Percentiles rank a stretch among this genome's conserved stretches.
Evolutionary conservation across 495 filamentous ascomycete genomes (phyloP).

Genomic region (Poronia punctata): DNA sequence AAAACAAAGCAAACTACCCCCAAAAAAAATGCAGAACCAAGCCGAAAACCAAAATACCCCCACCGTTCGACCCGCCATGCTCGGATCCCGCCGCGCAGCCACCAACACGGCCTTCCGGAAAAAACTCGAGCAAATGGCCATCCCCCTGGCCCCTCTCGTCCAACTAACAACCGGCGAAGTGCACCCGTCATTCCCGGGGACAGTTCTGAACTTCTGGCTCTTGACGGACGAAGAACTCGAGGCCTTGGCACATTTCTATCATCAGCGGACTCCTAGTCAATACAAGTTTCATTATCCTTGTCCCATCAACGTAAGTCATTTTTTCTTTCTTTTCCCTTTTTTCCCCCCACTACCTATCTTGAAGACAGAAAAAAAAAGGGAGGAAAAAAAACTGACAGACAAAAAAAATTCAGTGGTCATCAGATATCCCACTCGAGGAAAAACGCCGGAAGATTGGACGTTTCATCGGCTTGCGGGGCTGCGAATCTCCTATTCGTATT

Average conservation of each 20-base stretch:
- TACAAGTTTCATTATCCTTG: slow-evolving; percentile 59
- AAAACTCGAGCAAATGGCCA: slow-evolving; percentile 41
- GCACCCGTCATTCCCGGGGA: slow-evolving; percentile 61
- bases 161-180: slow-evolving; percentile 50
- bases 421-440: slow-evolving; percentile 39
- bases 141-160: slow-evolving; percentile 51
- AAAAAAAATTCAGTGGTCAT: slow-evolving; percentile 17
- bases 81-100: slow-evolving; percentile 26
- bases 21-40: slow-evolving; percentile 17
- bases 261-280: slow-evolving; percentile 54
- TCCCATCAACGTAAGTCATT: slow-evolving; percentile 26
- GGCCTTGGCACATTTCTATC: slow-evolving; percentile 64
- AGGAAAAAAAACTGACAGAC: not conserved
- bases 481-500: slow-evolving; percentile 42
- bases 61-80: slow-evolving; percentile 3
- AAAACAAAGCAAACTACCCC: not conserved
- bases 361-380: not conserved
- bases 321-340: slow-evolving; percentile 3
- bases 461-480: slow-evolving; percentile 62
- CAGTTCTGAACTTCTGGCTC: slow-evolving; percentile 64
- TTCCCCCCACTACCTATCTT: slow-evolving; percentile 5
- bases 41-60: slow-evolving; percentile 10
- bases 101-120: slow-evolving; percentile 29
- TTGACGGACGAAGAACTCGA: slow-evolving; percentile 67
- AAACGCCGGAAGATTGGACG: slow-evolving; percentile 56